Evolutionary conservation across 2,329 filamentous ascomycete genomes (phyloP), one percentile per base, ranked within the genome.

Genomic region (Coleophoma crateriformis): DNA sequence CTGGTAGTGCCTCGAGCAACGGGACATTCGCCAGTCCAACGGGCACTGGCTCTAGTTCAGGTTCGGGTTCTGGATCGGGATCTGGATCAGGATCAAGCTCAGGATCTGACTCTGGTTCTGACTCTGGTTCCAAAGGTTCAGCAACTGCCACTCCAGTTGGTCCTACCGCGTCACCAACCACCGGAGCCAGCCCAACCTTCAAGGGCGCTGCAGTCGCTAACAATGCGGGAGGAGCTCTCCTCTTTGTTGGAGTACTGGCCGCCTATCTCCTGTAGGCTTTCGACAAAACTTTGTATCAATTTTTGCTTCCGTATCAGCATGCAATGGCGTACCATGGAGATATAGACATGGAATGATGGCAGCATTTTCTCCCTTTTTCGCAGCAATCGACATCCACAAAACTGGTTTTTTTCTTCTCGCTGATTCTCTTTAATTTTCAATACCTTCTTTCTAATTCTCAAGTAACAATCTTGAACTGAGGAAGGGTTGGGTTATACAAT

Each of bases 261-360:
- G 71, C 52, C 67, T 71, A 66, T 56, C 61, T 76, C 50, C 50
- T 77, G 47, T 77, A 69, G 68, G 45, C 19, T 37, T 46, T 33
- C 8, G 6, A 27, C 3, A 12, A 35, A 43, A 22, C 13, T 48
- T 15, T 27, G 27, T 41, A 11, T 39, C 19, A 4, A 27, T 39
- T 12, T 39, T 39, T 39, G n/a, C 3, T 19, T 39, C 10, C 19
- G 14, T 41, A 41, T 22, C 39, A 41, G 39, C 19, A 41, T 17
- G 15, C 14, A 22, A 41, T 41, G 17, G 39, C 39, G 10, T 19
- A 41, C 17, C 11, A 22, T 22, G 15, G 39, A 17, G 14, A 41
- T 11, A 41, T 41, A 40, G 15, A 13, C 19, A 41, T 41, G 17
- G 17, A 22, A 22, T 41, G 17, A 11, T 20, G 17, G 39, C 39